phyloP scores from a whole-genome alignment of 331 rosid species.

The Acacia concinna region DNA sequence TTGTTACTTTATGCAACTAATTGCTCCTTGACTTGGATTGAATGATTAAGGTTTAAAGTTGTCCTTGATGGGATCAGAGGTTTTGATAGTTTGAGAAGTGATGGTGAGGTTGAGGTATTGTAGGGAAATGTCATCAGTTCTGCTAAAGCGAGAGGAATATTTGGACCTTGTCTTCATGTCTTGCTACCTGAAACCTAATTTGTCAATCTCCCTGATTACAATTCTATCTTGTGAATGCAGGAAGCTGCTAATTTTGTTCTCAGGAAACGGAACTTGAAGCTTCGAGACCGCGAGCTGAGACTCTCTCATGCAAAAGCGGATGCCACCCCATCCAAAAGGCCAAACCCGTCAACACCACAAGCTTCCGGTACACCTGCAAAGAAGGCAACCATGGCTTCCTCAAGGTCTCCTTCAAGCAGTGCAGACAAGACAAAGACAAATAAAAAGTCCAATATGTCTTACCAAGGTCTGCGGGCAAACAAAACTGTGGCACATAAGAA shows the following conservation, averaged over 20 bases:
- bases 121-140: neutral
- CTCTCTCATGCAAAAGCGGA: conserved; percentile 56
- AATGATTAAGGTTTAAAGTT: neutral
- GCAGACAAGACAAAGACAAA: conserved; percentile 29
- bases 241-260: conserved; percentile 68
- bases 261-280: conserved; percentile 63
- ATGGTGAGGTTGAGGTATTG: neutral
- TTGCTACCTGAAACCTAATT: neutral
- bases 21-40: neutral
- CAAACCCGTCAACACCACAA: conserved; percentile 35
- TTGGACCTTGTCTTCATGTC: conserved; percentile 1
- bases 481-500: conserved; percentile 65
- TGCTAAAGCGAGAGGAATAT: neutral
- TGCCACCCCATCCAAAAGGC: conserved; percentile 56
- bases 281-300: conserved; percentile 72
- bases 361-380: conserved; percentile 48
- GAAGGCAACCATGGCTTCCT: conserved; percentile 39
- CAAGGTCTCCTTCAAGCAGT: conserved; percentile 42
- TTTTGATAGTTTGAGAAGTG: neutral
- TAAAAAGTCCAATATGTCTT: conserved; percentile 42
- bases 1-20: neutral
- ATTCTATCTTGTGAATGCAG: conserved; percentile 41
- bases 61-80: neutral
- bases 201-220: neutral
- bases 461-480: conserved; percentile 85